These are phyloP conservation scores for Verticillium longisporum DNA, from an alignment of 2,329 filamentous ascomycete genomes.

Conservation along the genomic window DNA sequence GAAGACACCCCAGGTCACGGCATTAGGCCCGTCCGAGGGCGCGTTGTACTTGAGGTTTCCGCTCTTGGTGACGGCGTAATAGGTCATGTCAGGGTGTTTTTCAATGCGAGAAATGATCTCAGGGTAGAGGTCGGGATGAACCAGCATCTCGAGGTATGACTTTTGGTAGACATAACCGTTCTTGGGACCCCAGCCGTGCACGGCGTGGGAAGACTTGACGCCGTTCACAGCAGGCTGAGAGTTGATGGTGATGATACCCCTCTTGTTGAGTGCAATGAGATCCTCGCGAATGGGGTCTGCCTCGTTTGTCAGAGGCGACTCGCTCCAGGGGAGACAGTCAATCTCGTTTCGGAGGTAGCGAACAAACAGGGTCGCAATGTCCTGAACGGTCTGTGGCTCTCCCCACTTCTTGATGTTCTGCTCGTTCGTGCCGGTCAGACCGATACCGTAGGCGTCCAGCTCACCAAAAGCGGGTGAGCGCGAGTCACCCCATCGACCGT, in stretches of 20 bases:
- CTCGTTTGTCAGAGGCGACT: slow-evolving; percentile 77
- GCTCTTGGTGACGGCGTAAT: slow-evolving; percentile 83
- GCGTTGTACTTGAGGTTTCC: slow-evolving; percentile 78
- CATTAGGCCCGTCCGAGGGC: slow-evolving; percentile 80
- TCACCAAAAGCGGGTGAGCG: slow-evolving; percentile 94
- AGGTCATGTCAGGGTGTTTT: slow-evolving; percentile 75
- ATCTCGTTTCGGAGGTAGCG: slow-evolving; percentile 77
- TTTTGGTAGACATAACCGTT: slow-evolving; percentile 99
- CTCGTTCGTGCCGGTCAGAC: slow-evolving; percentile 89
- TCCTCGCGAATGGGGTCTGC: slow-evolving; percentile 70
- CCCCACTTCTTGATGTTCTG: slow-evolving; percentile 96
- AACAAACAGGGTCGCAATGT: slow-evolving; percentile 78
- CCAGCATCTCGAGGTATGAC: slow-evolving; percentile 86
- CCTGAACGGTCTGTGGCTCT: slow-evolving; percentile 69
- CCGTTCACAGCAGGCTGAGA: slow-evolving; percentile 94
- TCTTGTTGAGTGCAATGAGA: slow-evolving; percentile 74
- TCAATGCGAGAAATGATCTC: slow-evolving; percentile 75
- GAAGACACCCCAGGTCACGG: slow-evolving; percentile 99
- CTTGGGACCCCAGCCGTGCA: slow-evolving; percentile 89
- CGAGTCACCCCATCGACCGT: slow-evolving; percentile 97
- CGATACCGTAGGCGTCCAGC: slow-evolving; percentile 88
- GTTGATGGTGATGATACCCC: slow-evolving; percentile 91
- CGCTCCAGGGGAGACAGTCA: slow-evolving; percentile 87
- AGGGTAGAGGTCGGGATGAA: slow-evolving; percentile 71
- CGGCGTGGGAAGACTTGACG: slow-evolving; percentile 75